Base-by-base conservation (phyloP, 2,329 filamentous ascomycete genomes). In the Phaeosphaeriaceae sp. region DNA sequence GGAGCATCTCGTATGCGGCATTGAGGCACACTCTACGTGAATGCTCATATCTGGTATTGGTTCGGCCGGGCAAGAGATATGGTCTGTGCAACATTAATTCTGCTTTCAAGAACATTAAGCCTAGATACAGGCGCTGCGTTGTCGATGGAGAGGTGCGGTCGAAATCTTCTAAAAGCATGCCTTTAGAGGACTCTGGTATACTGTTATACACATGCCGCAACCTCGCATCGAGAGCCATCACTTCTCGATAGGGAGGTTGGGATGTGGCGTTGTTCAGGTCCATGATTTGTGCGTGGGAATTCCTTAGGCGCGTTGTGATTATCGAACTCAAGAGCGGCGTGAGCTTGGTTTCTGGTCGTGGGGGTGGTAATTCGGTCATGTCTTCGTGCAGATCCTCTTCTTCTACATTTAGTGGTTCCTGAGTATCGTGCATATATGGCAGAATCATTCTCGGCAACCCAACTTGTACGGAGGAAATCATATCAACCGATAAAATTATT, bases 1-100 rank as follows among this genome's bases (percentile, higher is more conserved):
- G 61, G 13, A 82, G 63, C 8, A 77, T 76, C 29, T 73, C 70
- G 17, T 74, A 64, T 1, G 79, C 76, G 4, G 79, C 76, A 43
- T 79, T 75, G 3, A 81, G 59, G 53, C 78, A 80, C 0, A 71
- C 67, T 35, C 63, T 61, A 5, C 77, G 68, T 0, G 78, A 80
- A 48, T 74, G 72, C 18, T 61, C 57, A 46, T 73, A 79, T 6
- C 64, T 66, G 1, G 52, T 12, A 43, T 78, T 68, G 1, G 61
- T 67, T 16, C 72, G 69, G 0, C 71, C 74, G 2, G 64, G 52
- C 9, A 69, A 53, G 20, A 75, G 49, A 39, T 71, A 76, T 12
- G 66, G 68, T 6, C 72, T 61, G 51, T 76, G 74, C 7, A 77
- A 54, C 48, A 72, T 63, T 15, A 74, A 54, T 23, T 69, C 55